These are phyloP conservation scores for Fusarium sp. DNA, from an alignment of 2,329 filamentous ascomycete genomes.

Conservation along the genomic window DNA sequence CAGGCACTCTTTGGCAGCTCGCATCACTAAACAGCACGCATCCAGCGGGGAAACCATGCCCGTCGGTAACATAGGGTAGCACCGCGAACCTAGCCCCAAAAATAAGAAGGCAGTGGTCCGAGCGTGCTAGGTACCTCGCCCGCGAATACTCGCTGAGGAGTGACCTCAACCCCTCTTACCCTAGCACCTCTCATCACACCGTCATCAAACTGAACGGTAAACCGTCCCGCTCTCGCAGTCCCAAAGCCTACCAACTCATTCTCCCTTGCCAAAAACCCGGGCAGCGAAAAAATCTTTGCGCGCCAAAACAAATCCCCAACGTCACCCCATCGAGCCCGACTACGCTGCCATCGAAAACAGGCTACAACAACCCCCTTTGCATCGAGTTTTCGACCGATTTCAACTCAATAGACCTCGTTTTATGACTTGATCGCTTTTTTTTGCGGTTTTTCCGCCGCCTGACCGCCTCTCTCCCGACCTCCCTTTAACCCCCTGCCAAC, in stretches of 20 bases:
- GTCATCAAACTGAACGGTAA: constrained; percentile 44
- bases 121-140: constrained; percentile 51
- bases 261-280: constrained; percentile 53
- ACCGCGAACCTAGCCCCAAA: constrained; percentile 20
- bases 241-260: constrained; percentile 27
- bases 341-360: constrained; percentile 69
- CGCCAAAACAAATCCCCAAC: constrained; percentile 69
- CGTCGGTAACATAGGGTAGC: constrained; percentile 20
- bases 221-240: constrained; percentile 28
- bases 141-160: constrained; percentile 39
- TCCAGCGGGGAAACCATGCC: background rate
- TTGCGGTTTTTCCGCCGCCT: constrained; percentile 71
- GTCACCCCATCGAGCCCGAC: constrained; percentile 67
- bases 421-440: constrained; percentile 77
- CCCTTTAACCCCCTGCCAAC: constrained; percentile 60
- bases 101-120: constrained; percentile 54
- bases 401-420: constrained; percentile 69
- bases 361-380: constrained; percentile 64
- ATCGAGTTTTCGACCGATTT: constrained; percentile 67
- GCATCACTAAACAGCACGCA: constrained; percentile 7
- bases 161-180: constrained; percentile 46
- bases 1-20: background rate
- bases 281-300: constrained; percentile 68
- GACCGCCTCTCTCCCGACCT: constrained; percentile 57
- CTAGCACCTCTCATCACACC: constrained; percentile 33